Conservation (phyloP, 179 eudicot genomes). For the Silene vulgaris region DNA sequence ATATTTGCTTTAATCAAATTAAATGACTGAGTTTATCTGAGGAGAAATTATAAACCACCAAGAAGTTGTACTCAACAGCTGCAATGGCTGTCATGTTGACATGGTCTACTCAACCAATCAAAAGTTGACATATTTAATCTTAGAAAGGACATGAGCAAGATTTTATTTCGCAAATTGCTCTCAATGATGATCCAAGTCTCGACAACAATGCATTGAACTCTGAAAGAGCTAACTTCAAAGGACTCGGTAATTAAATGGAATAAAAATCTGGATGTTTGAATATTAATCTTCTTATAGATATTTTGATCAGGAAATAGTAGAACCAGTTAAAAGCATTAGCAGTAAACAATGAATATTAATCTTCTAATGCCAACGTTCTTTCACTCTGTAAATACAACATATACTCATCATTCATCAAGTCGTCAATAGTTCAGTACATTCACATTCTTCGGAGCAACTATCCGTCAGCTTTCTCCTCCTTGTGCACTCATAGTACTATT, state of each 20-base stretch:
- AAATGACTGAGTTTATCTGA: background rate
- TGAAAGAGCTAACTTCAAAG: background rate
- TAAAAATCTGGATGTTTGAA: background rate
- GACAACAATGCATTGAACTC: no score
- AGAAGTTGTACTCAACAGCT: background rate
- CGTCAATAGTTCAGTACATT: no score
- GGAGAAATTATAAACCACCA: background rate
- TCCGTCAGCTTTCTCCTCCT: no score
- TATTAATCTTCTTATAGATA: background rate
- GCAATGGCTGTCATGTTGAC: constrained; percentile 1
- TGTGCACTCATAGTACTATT: no score
- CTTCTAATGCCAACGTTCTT: no score
- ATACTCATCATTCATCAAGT: no score
- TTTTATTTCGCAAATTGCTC: no score
- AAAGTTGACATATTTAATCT: background rate
- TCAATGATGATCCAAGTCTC: background rate
- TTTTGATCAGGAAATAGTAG: no score
- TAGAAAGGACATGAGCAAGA: background rate
- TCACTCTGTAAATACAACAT: no score
- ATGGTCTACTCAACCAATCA: constrained; percentile 2
- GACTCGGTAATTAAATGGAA: background rate
- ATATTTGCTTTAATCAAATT: no score
- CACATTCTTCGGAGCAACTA: no score
- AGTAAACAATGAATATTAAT: background rate
- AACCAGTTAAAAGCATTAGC: background rate